Conservation (phyloP, 345 rosid species). For the Hibiscus mutabilis region DNA sequence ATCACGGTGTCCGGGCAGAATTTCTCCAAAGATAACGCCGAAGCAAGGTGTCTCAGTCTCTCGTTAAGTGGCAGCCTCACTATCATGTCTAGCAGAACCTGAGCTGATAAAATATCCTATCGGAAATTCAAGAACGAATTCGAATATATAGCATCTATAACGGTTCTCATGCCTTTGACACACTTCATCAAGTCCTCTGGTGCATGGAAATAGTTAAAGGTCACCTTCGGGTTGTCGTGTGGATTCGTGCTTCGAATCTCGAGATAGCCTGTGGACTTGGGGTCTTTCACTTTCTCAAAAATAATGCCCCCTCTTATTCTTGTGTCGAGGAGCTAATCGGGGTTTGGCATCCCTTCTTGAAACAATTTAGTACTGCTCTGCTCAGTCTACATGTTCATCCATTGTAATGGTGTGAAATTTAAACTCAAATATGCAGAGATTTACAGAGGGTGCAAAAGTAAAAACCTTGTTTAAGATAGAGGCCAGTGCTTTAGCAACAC, state of each 20-base stretch:
- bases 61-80: slow-evolving; percentile 45
- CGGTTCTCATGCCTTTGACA: slow-evolving; percentile 47
- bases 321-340: slow-evolving; percentile 18
- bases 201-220: slow-evolving; percentile 66
- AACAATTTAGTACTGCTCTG: not conserved
- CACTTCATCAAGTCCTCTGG: slow-evolving; percentile 59
- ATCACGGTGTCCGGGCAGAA: slow-evolving; percentile 60
- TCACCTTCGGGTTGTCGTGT: slow-evolving; percentile 60
- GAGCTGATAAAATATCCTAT: slow-evolving; percentile 21
- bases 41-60: slow-evolving; percentile 40
- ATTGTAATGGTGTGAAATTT: not conserved
- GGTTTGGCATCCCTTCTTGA: not conserved
- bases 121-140: slow-evolving; percentile 49
- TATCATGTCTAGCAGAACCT: slow-evolving; percentile 34
- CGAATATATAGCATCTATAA: slow-evolving; percentile 44
- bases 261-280: slow-evolving; percentile 59
- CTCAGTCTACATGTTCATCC: slow-evolving; percentile 3
- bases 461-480: slow-evolving; percentile 39
- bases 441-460: not conserved
- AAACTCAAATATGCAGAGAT: not conserved
- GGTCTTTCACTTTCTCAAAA: slow-evolving; percentile 52
- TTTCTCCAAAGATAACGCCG: slow-evolving; percentile 43
- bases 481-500: slow-evolving; percentile 23
- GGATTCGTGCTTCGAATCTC: slow-evolving; percentile 44
- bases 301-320: slow-evolving; percentile 46